These are phyloP conservation scores for Bruguiera hainesii DNA, from an alignment of 441 rosid species.

Conservation along the genomic window DNA sequence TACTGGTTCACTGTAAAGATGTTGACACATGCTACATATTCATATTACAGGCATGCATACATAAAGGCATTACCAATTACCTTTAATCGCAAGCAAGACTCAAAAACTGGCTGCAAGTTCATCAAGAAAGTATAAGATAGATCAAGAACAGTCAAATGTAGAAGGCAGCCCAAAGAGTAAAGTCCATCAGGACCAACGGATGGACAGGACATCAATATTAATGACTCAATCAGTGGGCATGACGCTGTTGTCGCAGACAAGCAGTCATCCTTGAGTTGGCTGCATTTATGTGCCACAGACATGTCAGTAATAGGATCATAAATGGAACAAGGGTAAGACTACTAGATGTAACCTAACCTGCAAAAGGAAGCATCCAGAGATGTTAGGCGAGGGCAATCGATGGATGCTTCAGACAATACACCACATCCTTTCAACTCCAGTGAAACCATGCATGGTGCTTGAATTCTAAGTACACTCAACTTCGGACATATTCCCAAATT, in stretches of 20 bases:
- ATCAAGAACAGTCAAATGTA: constrained; percentile 63
- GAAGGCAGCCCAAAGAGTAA: constrained; percentile 62
- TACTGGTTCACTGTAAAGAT: background rate
- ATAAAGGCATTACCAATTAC: constrained; percentile 30
- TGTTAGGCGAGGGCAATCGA: constrained; percentile 75
- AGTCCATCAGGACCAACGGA: constrained; percentile 83
- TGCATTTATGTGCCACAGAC: constrained; percentile 34
- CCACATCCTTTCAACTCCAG: constrained; percentile 98
- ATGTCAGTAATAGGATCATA: constrained; percentile 16
- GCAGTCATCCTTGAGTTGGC: constrained; percentile 88
- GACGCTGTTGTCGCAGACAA: constrained; percentile 74
- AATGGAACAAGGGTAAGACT: constrained; percentile 26
- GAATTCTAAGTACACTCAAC: constrained; percentile 62
- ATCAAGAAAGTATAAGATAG: constrained; percentile 86
- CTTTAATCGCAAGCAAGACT: constrained; percentile 78
- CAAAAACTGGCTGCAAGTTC: constrained; percentile 78
- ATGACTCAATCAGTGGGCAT: constrained; percentile 78
- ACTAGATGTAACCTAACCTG: constrained; percentile 50
- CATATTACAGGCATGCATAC: background rate
- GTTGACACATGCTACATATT: background rate
- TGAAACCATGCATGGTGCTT: constrained; percentile 76
- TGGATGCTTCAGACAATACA: constrained; percentile 74
- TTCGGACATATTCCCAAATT: constrained; percentile 96
- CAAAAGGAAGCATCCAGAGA: constrained; percentile 98
- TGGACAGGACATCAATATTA: constrained; percentile 90